Percentiles rank a stretch among this genome's conserved stretches.
Conservation (phyloP, 768 basidiomycete species). For the Russula vinacea region DNA sequence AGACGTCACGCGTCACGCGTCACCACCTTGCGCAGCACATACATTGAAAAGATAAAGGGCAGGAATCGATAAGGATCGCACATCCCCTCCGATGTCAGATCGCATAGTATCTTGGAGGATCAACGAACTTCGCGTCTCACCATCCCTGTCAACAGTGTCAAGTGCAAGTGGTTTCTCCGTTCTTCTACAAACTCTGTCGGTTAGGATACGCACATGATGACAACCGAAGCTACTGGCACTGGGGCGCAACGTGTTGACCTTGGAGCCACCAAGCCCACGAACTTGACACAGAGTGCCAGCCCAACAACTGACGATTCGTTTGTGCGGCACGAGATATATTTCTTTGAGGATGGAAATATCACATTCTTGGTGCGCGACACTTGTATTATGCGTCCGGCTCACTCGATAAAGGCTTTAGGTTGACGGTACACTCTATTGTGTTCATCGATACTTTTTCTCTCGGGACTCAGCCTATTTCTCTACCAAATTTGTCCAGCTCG, state of each 20-base stretch:
- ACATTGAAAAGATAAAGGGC: too few species aligned
- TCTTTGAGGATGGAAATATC: constrained; percentile 25
- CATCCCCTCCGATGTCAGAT: too few species aligned
- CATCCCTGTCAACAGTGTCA: neutral
- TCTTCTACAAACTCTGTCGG: constrained; percentile 8
- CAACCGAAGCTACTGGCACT: too few species aligned
- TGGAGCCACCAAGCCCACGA: neutral
- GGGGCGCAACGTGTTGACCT: neutral
- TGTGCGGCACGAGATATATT: constrained; percentile 11
- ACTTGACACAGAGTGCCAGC: neutral
- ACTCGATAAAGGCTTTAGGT: neutral
- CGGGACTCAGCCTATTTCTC: constrained; percentile 21
- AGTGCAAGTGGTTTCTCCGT: constrained; percentile 7
- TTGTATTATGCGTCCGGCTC: neutral
- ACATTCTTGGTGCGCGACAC: constrained; percentile 18
- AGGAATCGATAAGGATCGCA: too few species aligned
- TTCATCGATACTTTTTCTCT: constrained; percentile 14
- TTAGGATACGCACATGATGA: neutral
- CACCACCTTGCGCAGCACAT: too few species aligned
- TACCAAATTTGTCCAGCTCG: neutral
- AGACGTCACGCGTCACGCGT: too few species aligned
- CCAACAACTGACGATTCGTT: constrained; percentile 3
- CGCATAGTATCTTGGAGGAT: neutral
- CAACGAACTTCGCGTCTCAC: constrained; percentile 4
- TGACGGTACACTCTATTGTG: constrained; percentile 6